Conservation (phyloP, 495 filamentous ascomycete genomes). For the Glutinoglossum americanum region DNA sequence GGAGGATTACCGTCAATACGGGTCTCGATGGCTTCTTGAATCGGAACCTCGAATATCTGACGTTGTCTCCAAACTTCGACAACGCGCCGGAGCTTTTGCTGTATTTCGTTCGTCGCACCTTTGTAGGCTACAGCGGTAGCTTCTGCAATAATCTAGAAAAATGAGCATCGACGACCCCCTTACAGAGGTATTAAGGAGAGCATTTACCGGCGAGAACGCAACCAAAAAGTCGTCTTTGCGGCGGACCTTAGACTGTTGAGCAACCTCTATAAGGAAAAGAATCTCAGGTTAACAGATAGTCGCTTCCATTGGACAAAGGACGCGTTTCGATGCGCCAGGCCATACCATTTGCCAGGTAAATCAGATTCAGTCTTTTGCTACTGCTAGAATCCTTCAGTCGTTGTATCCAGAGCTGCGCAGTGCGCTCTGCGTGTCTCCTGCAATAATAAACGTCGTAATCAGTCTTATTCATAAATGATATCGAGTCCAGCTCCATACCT, state of each 20-base stretch:
- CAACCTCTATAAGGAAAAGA: conserved; percentile 45
- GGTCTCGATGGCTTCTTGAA: conserved; percentile 57
- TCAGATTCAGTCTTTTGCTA: conserved; percentile 67
- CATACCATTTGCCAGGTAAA: conserved; percentile 89
- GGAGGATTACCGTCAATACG: conserved; percentile 45
- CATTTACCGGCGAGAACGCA: conserved; percentile 56
- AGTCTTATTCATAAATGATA: conserved; percentile 6
- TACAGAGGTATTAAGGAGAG: background rate
- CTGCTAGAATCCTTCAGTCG: conserved; percentile 65
- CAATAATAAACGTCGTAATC: conserved; percentile 2
- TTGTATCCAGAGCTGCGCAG: conserved; percentile 72
- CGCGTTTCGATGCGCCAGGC: background rate
- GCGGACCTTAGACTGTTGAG: conserved; percentile 80
- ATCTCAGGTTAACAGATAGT: background rate
- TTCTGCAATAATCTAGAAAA: conserved; percentile 52
- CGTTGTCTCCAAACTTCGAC: conserved; percentile 86
- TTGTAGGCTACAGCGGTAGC: conserved; percentile 70
- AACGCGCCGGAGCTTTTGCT: conserved; percentile 68
- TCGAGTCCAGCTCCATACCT: conserved; percentile 32
- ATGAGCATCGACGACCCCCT: background rate
- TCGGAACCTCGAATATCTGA: conserved; percentile 57
- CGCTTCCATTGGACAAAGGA: background rate
- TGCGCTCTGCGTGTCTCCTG: conserved; percentile 77
- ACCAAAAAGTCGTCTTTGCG: conserved; percentile 78
- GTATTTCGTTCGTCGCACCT: conserved; percentile 60